Evolutionary conservation across 2,329 filamentous ascomycete genomes (phyloP).

Genomic region (Trichoderma citrinoviride): DNA sequence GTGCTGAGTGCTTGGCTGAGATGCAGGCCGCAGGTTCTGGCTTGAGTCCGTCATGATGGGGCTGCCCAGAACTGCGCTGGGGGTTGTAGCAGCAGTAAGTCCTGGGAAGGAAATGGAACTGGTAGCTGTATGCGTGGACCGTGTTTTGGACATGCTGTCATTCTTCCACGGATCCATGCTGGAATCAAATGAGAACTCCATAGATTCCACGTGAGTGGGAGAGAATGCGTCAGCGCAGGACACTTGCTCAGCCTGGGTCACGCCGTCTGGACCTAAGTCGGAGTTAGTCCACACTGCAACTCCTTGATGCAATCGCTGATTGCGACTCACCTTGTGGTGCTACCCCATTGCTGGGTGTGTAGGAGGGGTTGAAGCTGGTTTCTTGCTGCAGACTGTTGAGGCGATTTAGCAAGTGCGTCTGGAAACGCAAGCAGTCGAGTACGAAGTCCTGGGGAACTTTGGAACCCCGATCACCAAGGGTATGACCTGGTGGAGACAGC

Average conservation of each 20-base stretch:
- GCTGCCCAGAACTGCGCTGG: background rate
- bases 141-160: constrained; percentile 20
- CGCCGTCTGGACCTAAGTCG: constrained; percentile 10
- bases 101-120: constrained; percentile 19
- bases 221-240: constrained; percentile 22
- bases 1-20: background rate
- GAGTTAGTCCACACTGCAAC: background rate
- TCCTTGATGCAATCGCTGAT: no score
- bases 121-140: constrained; percentile 7
- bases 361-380: constrained; percentile 7
- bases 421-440: constrained; percentile 30
- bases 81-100: background rate
- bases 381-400: constrained; percentile 27
- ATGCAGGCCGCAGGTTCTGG: background rate
- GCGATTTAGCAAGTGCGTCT: constrained; percentile 28
- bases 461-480: constrained; percentile 14
- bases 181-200: constrained; percentile 28
- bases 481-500: constrained; percentile 24
- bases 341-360: constrained; percentile 7
- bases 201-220: constrained; percentile 20
- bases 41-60: background rate
- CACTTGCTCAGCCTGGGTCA: constrained; percentile 23
- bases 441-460: constrained; percentile 27
- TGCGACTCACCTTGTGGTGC: constrained; percentile 11
- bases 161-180: constrained; percentile 25